These are phyloP conservation scores for Mycena amicta DNA, from an alignment of 768 basidiomycete species.

Conservation along the genomic window DNA sequence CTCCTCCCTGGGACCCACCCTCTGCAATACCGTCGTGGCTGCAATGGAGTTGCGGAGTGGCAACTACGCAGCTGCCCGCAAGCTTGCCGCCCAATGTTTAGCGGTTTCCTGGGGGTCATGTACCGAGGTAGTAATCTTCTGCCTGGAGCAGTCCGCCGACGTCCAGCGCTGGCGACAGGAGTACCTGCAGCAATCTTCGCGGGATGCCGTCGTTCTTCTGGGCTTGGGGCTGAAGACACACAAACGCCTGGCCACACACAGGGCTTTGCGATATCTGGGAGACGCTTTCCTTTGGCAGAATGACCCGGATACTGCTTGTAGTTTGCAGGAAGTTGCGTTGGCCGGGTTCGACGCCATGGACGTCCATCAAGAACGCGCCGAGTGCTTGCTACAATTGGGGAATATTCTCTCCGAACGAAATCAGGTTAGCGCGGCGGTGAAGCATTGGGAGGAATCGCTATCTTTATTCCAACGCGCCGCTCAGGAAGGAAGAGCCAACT, in stretches of 20 bases:
- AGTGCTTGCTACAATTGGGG: background rate
- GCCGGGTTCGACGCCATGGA: background rate
- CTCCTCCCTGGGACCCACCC: background rate
- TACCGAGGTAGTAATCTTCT: background rate
- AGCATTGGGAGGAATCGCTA: too few relatives aligned
- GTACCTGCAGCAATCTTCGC: background rate
- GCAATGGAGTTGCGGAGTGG: background rate
- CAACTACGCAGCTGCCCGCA: background rate
- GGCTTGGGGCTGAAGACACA: background rate
- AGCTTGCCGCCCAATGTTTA: background rate
- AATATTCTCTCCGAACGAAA: too few relatives aligned
- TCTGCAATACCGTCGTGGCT: background rate
- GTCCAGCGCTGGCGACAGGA: background rate
- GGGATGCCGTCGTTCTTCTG: background rate
- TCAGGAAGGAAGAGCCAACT: too few relatives aligned
- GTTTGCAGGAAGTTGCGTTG: background rate
- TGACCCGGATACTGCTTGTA: background rate
- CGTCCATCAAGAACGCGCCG: background rate
- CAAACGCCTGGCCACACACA: background rate
- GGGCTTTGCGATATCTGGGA: background rate
- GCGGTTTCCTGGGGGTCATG: background rate
- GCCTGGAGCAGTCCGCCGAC: background rate
- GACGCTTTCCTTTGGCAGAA: background rate
- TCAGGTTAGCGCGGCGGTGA: too few relatives aligned
- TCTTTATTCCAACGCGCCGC: too few relatives aligned